phyloP scores from a whole-genome alignment of 495 filamentous ascomycete genomes.

The Neurospora tetrasperma region DNA sequence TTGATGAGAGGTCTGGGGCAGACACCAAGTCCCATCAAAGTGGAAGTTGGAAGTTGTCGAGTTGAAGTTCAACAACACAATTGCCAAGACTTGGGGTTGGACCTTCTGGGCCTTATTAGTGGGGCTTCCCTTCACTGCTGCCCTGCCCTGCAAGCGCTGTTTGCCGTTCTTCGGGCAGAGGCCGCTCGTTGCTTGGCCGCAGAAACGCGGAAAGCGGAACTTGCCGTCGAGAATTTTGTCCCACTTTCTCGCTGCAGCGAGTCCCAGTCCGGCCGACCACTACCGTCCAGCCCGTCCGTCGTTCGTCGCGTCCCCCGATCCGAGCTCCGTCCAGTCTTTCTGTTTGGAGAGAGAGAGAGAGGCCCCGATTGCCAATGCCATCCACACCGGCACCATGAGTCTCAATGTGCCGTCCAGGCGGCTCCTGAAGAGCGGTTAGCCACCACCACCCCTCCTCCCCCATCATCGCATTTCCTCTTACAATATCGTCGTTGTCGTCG shows the following conservation, averaged over 20 bases:
- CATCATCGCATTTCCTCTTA: not conserved
- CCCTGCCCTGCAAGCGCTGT: not conserved
- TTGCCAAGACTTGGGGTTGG: not conserved
- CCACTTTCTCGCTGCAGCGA: not conserved
- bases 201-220: not conserved
- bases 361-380: constrained; percentile 12
- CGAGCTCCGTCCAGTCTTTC: not conserved
- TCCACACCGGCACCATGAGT: constrained; percentile 29
- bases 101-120: not conserved
- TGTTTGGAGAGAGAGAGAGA: not conserved
- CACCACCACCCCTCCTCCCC: constrained; percentile 4
- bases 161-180: not conserved
- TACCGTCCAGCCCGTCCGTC: not conserved
- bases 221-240: not conserved
- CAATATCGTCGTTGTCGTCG: not conserved
- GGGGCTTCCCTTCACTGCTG: not conserved
- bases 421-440: constrained; percentile 30
- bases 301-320: not conserved
- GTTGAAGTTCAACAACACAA: not conserved
- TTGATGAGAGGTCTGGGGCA: not conserved
- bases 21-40: not conserved
- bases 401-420: constrained; percentile 34
- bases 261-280: not conserved
- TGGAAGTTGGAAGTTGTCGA: not conserved
- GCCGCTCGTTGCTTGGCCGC: not conserved